Evolutionary conservation across 495 filamentous ascomycete species (phyloP), one percentile per base, ranked within the genome.

Genomic region (Hypoxylon cercidicola): DNA sequence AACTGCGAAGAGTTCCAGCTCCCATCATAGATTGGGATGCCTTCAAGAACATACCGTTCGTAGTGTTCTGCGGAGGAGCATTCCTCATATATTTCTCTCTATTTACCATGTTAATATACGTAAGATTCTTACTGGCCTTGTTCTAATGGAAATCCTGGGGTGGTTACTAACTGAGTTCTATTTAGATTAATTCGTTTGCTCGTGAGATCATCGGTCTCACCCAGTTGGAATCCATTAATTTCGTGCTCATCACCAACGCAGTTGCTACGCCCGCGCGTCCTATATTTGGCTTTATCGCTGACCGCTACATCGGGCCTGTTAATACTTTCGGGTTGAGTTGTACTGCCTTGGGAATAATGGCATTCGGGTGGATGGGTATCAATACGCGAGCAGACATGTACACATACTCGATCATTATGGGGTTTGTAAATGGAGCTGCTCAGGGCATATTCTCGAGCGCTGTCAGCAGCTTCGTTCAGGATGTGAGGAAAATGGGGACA

Each of bases 131-230:
- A 1, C 3, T 25, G 2, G 2, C n/a, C 19, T 19, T 43, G n/a
- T 11, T 35, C 37, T 46, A 3, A 1, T 25, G 30, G 15, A 18
- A 44, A 2, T 53, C 18, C 25, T 52, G 20, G 10, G 3, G 45
- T 28, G 3, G 4, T 15, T 51, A n/a, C 49, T 49, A 16, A 47
- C 35, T 5, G 12, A 12, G 16, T 41, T 16, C 41, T 19, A 20
- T 34, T 75, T 89, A 92, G 70, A 75, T 89, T 23, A 83, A 87
- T 56, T 72, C 71, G 8, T 81, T 75, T 62, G 78, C 79, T 28
- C 71, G 73, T 25, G 74, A 79, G 48, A 66, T 73, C 39, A 68
- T 79, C 46, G 66, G 68, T 18, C 74, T 81, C 30, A 70, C 71
- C 7, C 68, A 76, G 11, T 56, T 56, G 9, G 69, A 76, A 41